A percentile compares a stretch with the other conserved stretches of the same genome.
Evolutionary conservation across 2,329 filamentous ascomycete species (phyloP).

Genomic region (Penicillium sp.): DNA sequence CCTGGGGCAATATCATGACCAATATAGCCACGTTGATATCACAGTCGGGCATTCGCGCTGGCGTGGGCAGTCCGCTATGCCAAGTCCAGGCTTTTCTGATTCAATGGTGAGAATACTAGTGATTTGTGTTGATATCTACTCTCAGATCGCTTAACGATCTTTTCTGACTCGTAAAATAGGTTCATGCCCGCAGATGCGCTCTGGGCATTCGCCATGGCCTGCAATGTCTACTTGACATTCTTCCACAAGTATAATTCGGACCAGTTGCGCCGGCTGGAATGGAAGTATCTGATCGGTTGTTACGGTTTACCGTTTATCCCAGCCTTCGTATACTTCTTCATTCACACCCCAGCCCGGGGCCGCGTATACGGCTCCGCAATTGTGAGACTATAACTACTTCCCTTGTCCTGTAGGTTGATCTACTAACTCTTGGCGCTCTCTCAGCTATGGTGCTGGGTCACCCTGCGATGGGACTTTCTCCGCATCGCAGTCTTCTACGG

Average conservation of each 20-base stretch:
- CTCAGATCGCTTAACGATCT: neutral
- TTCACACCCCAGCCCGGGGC: constrained; percentile 55
- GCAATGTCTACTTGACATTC: constrained; percentile 81
- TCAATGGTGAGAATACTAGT: constrained; percentile 67
- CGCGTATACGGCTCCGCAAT: constrained; percentile 73
- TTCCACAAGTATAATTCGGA: constrained; percentile 70
- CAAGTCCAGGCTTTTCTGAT: constrained; percentile 78
- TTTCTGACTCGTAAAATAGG: constrained; percentile 47
- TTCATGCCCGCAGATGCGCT: constrained; percentile 76
- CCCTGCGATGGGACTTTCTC: constrained; percentile 66
- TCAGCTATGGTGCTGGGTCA: constrained; percentile 79
- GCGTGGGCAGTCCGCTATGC: constrained; percentile 61
- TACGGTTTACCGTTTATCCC: constrained; percentile 74
- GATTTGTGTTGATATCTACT: neutral
- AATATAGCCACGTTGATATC: constrained; percentile 78
- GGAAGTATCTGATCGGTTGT: constrained; percentile 68
- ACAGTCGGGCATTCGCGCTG: constrained; percentile 56
- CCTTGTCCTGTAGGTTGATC: neutral
- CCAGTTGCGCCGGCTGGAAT: constrained; percentile 67
- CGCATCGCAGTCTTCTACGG: constrained; percentile 74
- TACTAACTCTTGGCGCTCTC: neutral
- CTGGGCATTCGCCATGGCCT: constrained; percentile 80
- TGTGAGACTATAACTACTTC: constrained; percentile 36
- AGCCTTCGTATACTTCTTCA: constrained; percentile 67
- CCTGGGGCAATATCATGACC: constrained; percentile 76